A percentile compares a stretch with the other conserved stretches of the same genome.
phyloP scores from a whole-genome alignment of 2,329 filamentous ascomycete genomes.

The Cladosporium sp. region DNA sequence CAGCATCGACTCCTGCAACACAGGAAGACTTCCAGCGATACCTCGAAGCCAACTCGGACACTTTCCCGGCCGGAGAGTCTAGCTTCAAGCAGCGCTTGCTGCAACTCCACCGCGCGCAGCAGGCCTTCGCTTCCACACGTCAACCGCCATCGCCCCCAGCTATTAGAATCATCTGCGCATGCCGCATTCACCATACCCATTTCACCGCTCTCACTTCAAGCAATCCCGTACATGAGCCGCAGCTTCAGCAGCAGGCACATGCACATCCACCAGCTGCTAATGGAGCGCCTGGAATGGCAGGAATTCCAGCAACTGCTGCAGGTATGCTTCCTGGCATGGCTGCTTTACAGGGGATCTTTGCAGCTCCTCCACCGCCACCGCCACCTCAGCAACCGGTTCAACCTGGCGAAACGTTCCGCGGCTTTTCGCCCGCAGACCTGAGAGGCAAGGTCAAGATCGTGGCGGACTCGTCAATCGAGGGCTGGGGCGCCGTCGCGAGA shows the following conservation, averaged over 20 bases:
- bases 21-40: constrained; percentile 8
- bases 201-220: constrained; percentile 23
- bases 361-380: not conserved
- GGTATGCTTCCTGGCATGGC: not conserved
- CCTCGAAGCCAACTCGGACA: constrained; percentile 4
- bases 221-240: not conserved
- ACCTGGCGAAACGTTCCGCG: constrained; percentile 25
- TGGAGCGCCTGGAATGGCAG: not conserved
- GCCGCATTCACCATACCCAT: constrained; percentile 26
- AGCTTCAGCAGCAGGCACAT: not conserved
- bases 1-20: not conserved
- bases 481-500: constrained; percentile 17
- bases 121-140: not conserved
- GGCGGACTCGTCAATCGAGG: not conserved
- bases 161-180: constrained; percentile 28
- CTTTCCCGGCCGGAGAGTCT: not conserved
- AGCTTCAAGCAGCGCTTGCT: constrained; percentile 5
- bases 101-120: constrained; percentile 2
- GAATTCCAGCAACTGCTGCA: not conserved
- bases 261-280: not conserved
- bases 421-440: constrained; percentile 27
- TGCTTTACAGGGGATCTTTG: not conserved
- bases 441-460: constrained; percentile 18
- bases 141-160: constrained; percentile 15
- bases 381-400: constrained; percentile 12